Evolutionary conservation across 352 stramenopile genomes (phyloP), one percentile per base, ranked within the genome.

Genomic region (Pythium scleroteichum): DNA sequence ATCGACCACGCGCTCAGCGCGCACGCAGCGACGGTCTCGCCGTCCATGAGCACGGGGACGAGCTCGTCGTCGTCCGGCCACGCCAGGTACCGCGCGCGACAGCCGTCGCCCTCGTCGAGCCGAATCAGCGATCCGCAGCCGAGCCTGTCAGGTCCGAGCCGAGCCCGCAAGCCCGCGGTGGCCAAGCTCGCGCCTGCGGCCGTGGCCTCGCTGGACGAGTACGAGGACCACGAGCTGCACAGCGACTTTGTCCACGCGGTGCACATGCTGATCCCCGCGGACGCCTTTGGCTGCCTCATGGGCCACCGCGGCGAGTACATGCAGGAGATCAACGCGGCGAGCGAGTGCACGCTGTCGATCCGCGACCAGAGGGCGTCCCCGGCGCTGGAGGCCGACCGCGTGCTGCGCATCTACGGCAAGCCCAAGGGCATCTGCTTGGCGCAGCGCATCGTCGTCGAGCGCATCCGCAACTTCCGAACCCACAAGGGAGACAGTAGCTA

Each of bases 241-340:
- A 74, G 75, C 19, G 71, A 85, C 27, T 85, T 82, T 24, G 59
- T 69, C 8, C 78, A 88, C 63, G 72, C 72, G 29, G n/a, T 87
- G 8, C 75, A 87, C 50, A 81, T 92, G 72, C 62, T 90, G 16
- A 87, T 92, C 26, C 82, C 82, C 6, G 54, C 65, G 14, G 81
- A 75, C 50, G 67, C 74, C 6, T 75, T 79, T 13, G 68, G 70
- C 4, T 82, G 76, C 29, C 46, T 92, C 22, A 68, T 92, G 10
- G 79, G 83, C 4, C 69, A 61, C 12, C 69, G 76, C 40, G 82
- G 82, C 4, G 62, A 74, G 14, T 71, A 67, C 23, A 85, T 92
- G 23, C 75, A 78, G 17, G 62, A 58, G 17, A 78, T 89, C 62
- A 76, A 73, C 41, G 54, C 73, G 7, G 72, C 76, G 46, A 66